phyloP scores from a whole-genome alignment of 768 basidiomycete species.

The Xerocomus brunneocitrinus region DNA sequence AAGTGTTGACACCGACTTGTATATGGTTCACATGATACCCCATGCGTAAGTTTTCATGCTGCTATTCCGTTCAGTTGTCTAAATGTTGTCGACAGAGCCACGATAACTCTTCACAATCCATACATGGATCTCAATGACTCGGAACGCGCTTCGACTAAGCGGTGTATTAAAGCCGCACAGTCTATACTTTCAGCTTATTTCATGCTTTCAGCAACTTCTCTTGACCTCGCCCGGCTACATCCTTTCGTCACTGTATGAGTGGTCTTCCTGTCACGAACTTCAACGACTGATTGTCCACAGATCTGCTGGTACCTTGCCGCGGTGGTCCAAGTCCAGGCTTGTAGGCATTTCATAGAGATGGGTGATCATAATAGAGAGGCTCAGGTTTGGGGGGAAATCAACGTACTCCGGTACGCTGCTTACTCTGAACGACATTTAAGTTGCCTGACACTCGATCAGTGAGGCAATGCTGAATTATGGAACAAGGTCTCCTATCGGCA shows the following conservation, averaged over 20 bases:
- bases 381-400: constrained; percentile 84
- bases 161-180: constrained; percentile 73
- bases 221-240: constrained; percentile 75
- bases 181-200: constrained; percentile 73
- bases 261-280: constrained; percentile 2
- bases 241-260: constrained; percentile 72
- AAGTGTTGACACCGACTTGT: constrained; percentile 74
- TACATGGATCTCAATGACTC: constrained; percentile 74
- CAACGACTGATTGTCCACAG: constrained; percentile 34
- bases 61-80: constrained; percentile 2
- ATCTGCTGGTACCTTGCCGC: constrained; percentile 92
- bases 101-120: constrained; percentile 82
- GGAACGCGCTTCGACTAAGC: constrained; percentile 56
- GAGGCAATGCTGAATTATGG: constrained; percentile 85
- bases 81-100: constrained; percentile 49
- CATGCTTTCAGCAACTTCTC: constrained; percentile 72
- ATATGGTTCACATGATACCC: constrained; percentile 82
- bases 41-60: constrained; percentile 58
- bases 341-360: constrained; percentile 80
- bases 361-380: constrained; percentile 72
- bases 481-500: constrained; percentile 73
- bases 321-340: constrained; percentile 79
- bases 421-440: background rate
- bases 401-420: constrained; percentile 59
- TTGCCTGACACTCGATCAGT: constrained; percentile 34